Percentiles rank a stretch among this genome's conserved stretches.
phyloP scores from a whole-genome alignment of 2,329 filamentous ascomycete species.

The Penicillium sp. region DNA sequence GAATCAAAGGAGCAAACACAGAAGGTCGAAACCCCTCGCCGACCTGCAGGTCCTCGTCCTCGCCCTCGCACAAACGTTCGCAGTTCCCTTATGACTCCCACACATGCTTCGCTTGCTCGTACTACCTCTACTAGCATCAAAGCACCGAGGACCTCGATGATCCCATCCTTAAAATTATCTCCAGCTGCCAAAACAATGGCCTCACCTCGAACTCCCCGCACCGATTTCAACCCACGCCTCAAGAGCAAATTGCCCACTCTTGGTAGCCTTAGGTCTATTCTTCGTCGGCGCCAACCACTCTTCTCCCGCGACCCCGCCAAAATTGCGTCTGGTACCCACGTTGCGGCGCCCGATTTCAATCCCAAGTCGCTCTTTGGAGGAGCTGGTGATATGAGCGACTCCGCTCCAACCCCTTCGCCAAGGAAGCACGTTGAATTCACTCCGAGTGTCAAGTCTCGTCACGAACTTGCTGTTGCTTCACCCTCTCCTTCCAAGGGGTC shows the following conservation, averaged over 20 bases:
- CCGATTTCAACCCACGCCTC: conserved; percentile 48
- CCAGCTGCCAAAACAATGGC: conserved; percentile 52
- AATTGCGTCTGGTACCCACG: conserved; percentile 59
- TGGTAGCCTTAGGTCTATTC: conserved; percentile 59
- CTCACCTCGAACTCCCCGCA: conserved; percentile 44
- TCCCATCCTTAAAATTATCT: conserved; percentile 53
- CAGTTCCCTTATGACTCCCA: conserved; percentile 70
- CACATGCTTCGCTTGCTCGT: conserved; percentile 69
- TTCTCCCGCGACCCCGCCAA: conserved; percentile 60
- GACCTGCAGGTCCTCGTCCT: conserved; percentile 33
- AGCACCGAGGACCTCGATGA: conserved; percentile 53
- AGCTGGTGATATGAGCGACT: conserved; percentile 28
- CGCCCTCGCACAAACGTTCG: conserved; percentile 42
- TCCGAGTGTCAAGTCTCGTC: conserved; percentile 59
- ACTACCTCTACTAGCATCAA: conserved; percentile 51
- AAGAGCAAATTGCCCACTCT: conserved; percentile 50
- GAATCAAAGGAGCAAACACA: conserved; percentile 6
- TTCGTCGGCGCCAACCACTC: conserved; percentile 58
- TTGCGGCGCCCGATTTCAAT: conserved; percentile 40
- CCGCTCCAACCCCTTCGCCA: conserved; percentile 63
- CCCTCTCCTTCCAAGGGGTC: conserved; percentile 44
- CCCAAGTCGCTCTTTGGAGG: conserved; percentile 52
- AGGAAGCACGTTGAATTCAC: conserved; percentile 83
- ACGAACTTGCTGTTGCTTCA: conserved; percentile 37
- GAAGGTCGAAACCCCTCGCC: conserved; percentile 20